Conservation (phyloP, 2,329 filamentous ascomycete species). For the Hyphodiscus sp. region DNA sequence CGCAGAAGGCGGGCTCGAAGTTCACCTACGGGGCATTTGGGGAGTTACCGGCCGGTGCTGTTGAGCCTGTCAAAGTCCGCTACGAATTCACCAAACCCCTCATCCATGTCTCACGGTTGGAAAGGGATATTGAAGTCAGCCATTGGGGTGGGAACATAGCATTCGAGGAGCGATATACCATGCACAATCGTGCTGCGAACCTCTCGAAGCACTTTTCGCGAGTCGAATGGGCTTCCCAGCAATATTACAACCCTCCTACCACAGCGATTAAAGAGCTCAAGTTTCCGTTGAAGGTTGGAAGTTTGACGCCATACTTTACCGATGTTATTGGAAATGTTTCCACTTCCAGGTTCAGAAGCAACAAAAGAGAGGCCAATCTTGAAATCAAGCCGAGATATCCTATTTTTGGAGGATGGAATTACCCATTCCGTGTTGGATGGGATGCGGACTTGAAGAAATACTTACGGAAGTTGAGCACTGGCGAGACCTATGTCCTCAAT, state of each 20-base stretch:
- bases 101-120: constrained; percentile 68
- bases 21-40: constrained; percentile 88
- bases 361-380: constrained; percentile 70
- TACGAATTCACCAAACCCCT: constrained; percentile 96
- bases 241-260: constrained; percentile 70
- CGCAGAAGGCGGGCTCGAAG: constrained; percentile 76
- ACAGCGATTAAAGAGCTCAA: constrained; percentile 76
- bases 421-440: constrained; percentile 95
- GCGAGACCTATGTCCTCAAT: constrained; percentile 75
- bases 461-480: constrained; percentile 55
- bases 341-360: constrained; percentile 79
- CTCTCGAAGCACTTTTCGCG: constrained; percentile 67
- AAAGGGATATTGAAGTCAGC: constrained; percentile 90
- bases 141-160: constrained; percentile 98
- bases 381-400: constrained; percentile 93
- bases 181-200: constrained; percentile 80
- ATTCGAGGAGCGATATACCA: constrained; percentile 86
- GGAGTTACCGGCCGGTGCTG: constrained; percentile 70
- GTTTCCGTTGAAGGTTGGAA: constrained; percentile 73
- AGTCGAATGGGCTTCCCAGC: constrained; percentile 65
- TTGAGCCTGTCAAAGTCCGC: constrained; percentile 68
- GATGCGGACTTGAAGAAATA: constrained; percentile 77
- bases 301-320: constrained; percentile 84
- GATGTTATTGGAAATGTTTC: constrained; percentile 97
- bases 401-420: constrained; percentile 97